Evolutionary conservation across 225 moss, liverwort and hornwort genomes (phyloP), one percentile per base, ranked within the genome.

Genomic region (Physcomitrium patens): DNA sequence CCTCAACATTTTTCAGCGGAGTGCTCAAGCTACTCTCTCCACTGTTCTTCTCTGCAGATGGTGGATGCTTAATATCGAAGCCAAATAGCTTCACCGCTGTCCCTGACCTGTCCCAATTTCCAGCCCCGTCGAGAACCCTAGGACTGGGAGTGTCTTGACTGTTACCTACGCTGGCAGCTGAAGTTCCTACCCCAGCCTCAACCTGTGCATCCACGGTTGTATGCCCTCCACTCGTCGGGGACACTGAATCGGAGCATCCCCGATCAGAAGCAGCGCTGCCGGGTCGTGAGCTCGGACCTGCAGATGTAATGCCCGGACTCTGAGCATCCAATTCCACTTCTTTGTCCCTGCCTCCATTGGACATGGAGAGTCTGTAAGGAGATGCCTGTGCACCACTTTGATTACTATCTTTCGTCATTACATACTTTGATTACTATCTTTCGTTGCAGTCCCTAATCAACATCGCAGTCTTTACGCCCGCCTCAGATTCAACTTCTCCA

Each of bases 41-140:
- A 16, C 41, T 55, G 2, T 7, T 37, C 70, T 77, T 71, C 63
- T 82, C 80, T 50, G 80, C 73, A 59, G 79, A 71, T 5, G 85
- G 78, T 43, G 79, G 62, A 54, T 77, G 87, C 71, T 88, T 84
- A 2, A 95, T 85, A 60, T 93, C 88, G 67, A 95, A 89, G 22
- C 95, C 95, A 68, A 95, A 95, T 2, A 95, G 81, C 68, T 88
- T 95, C 68, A 95, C 55, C 16, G 81, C 63, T 72, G 82, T 91
- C 71, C 74, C 63, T 75, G 73, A 31, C 60, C 23, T 44, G 71
- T 81, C 76, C 69, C 44, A 60, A 72, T 73, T 85, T 62, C 76
- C 62, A 60, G 20, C 9, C 43, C 58, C 68, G 48, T 62, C 72
- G 45, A 52, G 28, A 18, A 66, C 28, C 77, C 61, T 69, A 20